Percentiles rank a stretch among this genome's conserved stretches.
Evolutionary conservation across 1,284 basidiomycete species (phyloP).

Genomic region (Rhizoctonia solani): DNA sequence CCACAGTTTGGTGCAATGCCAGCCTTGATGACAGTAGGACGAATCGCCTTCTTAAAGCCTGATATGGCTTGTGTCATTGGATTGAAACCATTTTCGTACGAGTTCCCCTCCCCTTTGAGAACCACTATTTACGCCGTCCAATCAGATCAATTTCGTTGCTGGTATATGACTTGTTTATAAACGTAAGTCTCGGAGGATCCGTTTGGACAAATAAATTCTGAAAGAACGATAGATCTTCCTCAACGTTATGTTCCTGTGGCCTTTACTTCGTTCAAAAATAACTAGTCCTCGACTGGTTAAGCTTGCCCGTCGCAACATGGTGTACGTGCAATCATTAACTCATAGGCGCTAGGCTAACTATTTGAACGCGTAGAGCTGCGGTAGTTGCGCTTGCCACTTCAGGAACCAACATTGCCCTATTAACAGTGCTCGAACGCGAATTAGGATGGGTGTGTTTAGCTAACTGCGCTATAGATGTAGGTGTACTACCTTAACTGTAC

Average conservation of each 20-base stretch:
- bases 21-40: background rate
- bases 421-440: background rate
- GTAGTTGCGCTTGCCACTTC: background rate
- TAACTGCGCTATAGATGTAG: background rate
- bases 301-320: background rate
- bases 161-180: background rate
- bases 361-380: background rate
- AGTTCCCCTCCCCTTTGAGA: no score
- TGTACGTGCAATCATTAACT: background rate
- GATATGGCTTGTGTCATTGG: background rate
- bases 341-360: background rate
- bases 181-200: background rate
- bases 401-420: background rate
- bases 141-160: background rate
- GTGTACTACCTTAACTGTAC: background rate
- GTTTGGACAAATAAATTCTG: background rate
- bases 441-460: background rate
- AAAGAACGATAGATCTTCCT: background rate
- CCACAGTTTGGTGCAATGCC: background rate
- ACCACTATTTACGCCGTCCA: no score
- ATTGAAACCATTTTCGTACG: background rate
- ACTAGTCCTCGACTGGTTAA: background rate
- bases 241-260: background rate
- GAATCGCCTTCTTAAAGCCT: background rate
- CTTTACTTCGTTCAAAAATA: background rate